Conservation (phyloP, 345 rosid species). For the Populus alba region DNA sequence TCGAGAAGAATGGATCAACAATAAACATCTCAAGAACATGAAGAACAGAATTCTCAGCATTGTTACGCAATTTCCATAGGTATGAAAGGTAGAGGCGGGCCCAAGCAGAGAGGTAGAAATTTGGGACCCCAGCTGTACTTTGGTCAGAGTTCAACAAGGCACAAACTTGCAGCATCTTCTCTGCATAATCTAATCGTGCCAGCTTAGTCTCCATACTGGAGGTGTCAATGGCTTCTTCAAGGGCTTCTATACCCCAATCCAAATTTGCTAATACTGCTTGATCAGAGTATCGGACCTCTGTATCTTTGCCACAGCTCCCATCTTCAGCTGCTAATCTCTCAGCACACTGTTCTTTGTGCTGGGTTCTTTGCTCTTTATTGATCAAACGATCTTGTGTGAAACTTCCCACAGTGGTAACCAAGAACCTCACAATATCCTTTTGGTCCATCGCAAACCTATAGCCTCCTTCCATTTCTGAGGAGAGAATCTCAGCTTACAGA, state of each 20-base stretch:
- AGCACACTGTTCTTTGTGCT: constrained; percentile 62
- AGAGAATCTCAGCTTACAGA: background rate
- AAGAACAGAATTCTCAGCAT: constrained; percentile 35
- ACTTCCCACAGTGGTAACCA: constrained; percentile 40
- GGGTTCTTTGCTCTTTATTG: constrained; percentile 44
- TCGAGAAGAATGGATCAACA: constrained; percentile 62
- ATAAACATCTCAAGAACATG: constrained; percentile 62
- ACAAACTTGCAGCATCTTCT: constrained; percentile 68
- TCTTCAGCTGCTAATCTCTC: constrained; percentile 66
- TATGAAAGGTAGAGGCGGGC: constrained; percentile 60
- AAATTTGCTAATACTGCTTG: constrained; percentile 63
- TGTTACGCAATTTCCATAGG: constrained; percentile 48
- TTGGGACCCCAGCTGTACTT: constrained; percentile 68
- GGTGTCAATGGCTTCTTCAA: constrained; percentile 65
- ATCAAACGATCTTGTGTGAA: constrained; percentile 45
- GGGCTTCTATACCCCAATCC: constrained; percentile 72
- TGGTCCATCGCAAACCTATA: constrained; percentile 47
- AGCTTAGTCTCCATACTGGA: constrained; percentile 56
- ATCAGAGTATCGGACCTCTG: constrained; percentile 55
- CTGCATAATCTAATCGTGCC: constrained; percentile 55
- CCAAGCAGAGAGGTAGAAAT: constrained; percentile 71
- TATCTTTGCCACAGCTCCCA: constrained; percentile 31
- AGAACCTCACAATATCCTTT: constrained; percentile 36
- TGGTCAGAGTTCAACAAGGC: constrained; percentile 50
- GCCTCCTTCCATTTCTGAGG: constrained; percentile 37